These are phyloP conservation scores for Daldinia caldariorum DNA, from an alignment of 495 filamentous ascomycete genomes.

Conservation along the genomic window DNA sequence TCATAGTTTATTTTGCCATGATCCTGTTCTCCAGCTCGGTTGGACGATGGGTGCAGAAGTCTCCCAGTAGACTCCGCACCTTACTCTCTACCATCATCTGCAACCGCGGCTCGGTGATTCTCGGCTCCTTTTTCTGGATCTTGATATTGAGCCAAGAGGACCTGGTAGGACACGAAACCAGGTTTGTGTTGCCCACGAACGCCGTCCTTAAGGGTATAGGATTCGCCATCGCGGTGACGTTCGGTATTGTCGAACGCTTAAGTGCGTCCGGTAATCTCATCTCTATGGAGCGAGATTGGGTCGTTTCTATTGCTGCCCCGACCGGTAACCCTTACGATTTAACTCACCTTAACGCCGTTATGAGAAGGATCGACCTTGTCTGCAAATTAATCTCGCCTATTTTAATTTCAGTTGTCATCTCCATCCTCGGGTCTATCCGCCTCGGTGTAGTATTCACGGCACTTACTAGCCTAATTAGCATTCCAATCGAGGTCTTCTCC, in stretches of 20 bases:
- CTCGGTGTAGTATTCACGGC: slow-evolving; percentile 61
- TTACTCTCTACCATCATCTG: slow-evolving; percentile 53
- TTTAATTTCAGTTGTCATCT: slow-evolving; percentile 63
- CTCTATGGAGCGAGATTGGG: slow-evolving; percentile 74
- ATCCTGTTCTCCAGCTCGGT: slow-evolving; percentile 50
- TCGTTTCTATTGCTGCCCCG: slow-evolving; percentile 54
- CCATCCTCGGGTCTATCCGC: slow-evolving; percentile 54
- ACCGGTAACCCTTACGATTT: slow-evolving; percentile 50
- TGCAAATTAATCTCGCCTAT: slow-evolving; percentile 75
- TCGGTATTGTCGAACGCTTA: slow-evolving; percentile 69
- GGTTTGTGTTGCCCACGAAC: slow-evolving; percentile 22
- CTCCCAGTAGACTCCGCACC: slow-evolving; percentile 54
- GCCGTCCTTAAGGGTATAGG: slow-evolving; percentile 43
- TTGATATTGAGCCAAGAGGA: slow-evolving; percentile 53
- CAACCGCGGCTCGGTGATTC: slow-evolving; percentile 60
- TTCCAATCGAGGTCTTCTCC: slow-evolving; percentile 51
- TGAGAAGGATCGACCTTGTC: slow-evolving; percentile 75
- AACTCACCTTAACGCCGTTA: slow-evolving; percentile 66
- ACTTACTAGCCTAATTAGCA: slow-evolving; percentile 48
- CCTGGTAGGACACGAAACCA: slow-evolving; percentile 24
- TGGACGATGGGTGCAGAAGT: slow-evolving; percentile 60
- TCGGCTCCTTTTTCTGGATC: slow-evolving; percentile 61
- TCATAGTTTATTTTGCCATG: slow-evolving; percentile 49
- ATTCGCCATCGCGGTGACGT: slow-evolving; percentile 56
- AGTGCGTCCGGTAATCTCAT: slow-evolving; percentile 66